Conservation (phyloP, 331 rosid species). For the Rhamnella rubrinervis region DNA sequence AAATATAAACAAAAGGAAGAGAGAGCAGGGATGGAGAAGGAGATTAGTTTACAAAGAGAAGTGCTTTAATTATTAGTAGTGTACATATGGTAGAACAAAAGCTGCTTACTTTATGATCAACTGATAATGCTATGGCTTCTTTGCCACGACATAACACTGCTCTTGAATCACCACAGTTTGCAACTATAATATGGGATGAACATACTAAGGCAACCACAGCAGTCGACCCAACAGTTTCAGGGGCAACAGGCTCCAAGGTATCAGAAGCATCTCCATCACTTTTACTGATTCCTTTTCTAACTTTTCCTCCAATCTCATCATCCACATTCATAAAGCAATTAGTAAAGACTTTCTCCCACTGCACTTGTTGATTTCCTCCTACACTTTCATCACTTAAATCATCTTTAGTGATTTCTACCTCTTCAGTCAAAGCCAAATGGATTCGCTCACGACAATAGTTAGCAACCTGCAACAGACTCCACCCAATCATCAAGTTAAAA, state of each 20-base stretch:
- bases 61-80: neutral
- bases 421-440: conserved; percentile 55
- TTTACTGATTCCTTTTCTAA: conserved; percentile 12
- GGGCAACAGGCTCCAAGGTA: conserved; percentile 37
- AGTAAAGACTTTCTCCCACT: conserved; percentile 50
- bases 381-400: conserved; percentile 23
- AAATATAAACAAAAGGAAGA: conserved; percentile 7
- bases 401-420: conserved; percentile 30
- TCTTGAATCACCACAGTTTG: conserved; percentile 66
- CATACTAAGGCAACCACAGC: conserved; percentile 56
- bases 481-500: conserved; percentile 9
- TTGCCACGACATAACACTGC: conserved; percentile 58
- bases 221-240: conserved; percentile 63
- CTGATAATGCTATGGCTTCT: conserved; percentile 48
- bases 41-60: neutral
- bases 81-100: neutral
- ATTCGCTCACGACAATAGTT: conserved; percentile 50
- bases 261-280: conserved; percentile 22
- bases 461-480: conserved; percentile 46
- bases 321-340: conserved; percentile 50
- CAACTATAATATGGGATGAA: conserved; percentile 60
- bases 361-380: conserved; percentile 32
- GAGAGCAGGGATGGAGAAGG: neutral
- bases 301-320: conserved; percentile 50
- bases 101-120: conserved; percentile 52